These are phyloP conservation scores for Sutorius eximius DNA, from an alignment of 1,284 basidiomycete species.

Conservation along the genomic window DNA sequence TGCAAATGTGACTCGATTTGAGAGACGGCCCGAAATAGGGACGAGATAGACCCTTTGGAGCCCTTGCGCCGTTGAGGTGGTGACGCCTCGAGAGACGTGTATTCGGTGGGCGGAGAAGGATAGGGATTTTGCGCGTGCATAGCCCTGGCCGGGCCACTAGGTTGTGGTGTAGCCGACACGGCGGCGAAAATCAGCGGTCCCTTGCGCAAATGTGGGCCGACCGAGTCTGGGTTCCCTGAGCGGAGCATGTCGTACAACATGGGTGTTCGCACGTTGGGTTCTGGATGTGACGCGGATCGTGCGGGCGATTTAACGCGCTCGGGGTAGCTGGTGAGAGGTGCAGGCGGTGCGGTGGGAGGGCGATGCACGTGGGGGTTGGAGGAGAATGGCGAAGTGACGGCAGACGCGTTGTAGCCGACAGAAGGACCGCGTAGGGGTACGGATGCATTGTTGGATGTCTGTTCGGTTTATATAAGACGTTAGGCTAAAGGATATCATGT, in stretches of 20 bases:
- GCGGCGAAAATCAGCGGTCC: constrained; percentile 46
- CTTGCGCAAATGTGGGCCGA: constrained; percentile 21
- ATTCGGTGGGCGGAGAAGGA: constrained; percentile 33
- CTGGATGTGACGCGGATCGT: constrained; percentile 9
- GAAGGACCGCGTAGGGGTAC: not conserved
- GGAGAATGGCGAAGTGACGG: constrained; percentile 1
- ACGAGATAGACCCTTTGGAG: constrained; percentile 8
- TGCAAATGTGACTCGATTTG: constrained; percentile 1
- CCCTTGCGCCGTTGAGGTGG: constrained; percentile 2
- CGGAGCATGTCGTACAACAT: constrained; percentile 28
- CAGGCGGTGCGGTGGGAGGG: constrained; percentile 2
- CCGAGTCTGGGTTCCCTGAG: constrained; percentile 16
- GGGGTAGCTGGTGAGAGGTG: constrained; percentile 25
- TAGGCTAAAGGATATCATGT: constrained; percentile 12
- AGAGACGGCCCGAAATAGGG: not conserved
- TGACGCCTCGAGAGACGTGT: constrained; percentile 9
- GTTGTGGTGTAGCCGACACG: constrained; percentile 21
- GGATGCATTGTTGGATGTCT: constrained; percentile 11
- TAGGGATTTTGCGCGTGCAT: constrained; percentile 13
- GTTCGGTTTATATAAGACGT: constrained; percentile 25
- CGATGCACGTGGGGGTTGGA: constrained; percentile 4
- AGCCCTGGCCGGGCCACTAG: not conserved
- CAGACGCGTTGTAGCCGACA: not conserved
- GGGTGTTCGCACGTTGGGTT: not conserved
- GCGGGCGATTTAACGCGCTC: constrained; percentile 10